phyloP scores from a whole-genome alignment of 108 stramenopile species.

The Stephanodiscus triporus region DNA sequence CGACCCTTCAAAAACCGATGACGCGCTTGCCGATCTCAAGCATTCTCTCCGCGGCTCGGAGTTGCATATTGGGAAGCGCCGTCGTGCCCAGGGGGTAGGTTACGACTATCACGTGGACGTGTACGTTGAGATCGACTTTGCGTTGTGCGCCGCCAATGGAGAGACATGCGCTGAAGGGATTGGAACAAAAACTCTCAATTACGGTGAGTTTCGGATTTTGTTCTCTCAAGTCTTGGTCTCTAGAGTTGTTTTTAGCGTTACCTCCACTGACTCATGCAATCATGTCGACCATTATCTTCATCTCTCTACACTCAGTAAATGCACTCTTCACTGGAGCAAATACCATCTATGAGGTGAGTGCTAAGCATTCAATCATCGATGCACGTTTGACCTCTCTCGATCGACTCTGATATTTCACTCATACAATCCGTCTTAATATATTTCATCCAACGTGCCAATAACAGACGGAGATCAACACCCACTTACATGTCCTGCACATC shows the following conservation, averaged over 20 bases:
- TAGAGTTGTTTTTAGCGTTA: not conserved
- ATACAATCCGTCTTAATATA: not conserved
- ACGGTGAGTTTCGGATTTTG: not conserved
- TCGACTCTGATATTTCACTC: not conserved
- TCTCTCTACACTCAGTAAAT: not conserved
- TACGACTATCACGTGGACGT: not conserved
- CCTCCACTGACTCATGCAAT: too few relatives aligned
- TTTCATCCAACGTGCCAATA: not conserved
- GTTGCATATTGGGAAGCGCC: not conserved
- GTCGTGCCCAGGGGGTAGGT: not conserved
- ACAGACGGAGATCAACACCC: slow-evolving; percentile 9
- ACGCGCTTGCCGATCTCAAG: not conserved
- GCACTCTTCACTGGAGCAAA: not conserved
- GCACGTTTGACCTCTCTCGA: too few relatives aligned
- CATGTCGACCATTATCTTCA: too few relatives aligned
- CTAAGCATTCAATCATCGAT: not conserved
- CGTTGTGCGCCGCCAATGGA: not conserved
- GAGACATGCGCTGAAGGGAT: not conserved
- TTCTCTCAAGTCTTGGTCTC: not conserved
- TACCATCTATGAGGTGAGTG: not conserved
- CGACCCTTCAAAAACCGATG: not conserved
- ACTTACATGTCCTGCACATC: slow-evolving; percentile 4
- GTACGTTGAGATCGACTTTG: not conserved
- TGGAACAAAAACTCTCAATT: not conserved
- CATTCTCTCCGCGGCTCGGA: slow-evolving; percentile 6